Percentiles rank a stretch among this genome's conserved stretches.
Evolutionary conservation across 495 filamentous ascomycete genomes (phyloP).

Genomic region (Physcia stellaris): DNA sequence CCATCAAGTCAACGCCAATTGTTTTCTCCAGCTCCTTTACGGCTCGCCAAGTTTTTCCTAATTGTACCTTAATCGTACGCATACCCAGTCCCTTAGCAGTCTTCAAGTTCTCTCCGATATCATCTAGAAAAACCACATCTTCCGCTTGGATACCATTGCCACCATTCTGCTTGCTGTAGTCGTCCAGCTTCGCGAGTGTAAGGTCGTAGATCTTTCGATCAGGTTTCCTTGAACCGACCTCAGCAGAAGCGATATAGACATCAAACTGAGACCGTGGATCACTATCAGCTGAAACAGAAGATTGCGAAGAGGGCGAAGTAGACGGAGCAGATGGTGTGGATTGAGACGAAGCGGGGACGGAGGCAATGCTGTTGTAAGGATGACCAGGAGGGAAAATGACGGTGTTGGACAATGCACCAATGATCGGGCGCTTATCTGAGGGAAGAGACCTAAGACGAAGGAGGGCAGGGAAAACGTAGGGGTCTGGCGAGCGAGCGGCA

Average conservation of each 20-base stretch:
- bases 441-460: slow-evolving; percentile 38
- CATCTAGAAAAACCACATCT: slow-evolving; percentile 82
- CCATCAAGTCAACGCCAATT: slow-evolving; percentile 35
- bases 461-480: slow-evolving; percentile 79
- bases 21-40: slow-evolving; percentile 51
- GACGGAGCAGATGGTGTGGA: slow-evolving; percentile 1
- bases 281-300: too few relatives aligned
- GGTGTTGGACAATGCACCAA: slow-evolving; percentile 83
- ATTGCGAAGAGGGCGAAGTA: too few relatives aligned
- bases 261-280: slow-evolving; percentile 55
- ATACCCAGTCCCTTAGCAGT: slow-evolving; percentile 63
- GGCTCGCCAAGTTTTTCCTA: slow-evolving; percentile 68
- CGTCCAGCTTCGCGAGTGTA: slow-evolving; percentile 50
- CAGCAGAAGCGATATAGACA: slow-evolving; percentile 69
- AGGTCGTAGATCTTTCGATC: slow-evolving; percentile 67
- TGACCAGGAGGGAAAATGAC: slow-evolving; percentile 64
- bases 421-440: slow-evolving; percentile 35
- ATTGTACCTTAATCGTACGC: slow-evolving; percentile 65
- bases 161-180: slow-evolving; percentile 39
- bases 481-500: slow-evolving; percentile 54
- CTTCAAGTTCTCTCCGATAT: slow-evolving; percentile 90
- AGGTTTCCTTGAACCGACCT: slow-evolving; percentile 81
- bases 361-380: slow-evolving; percentile 30
- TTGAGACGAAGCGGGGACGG: slow-evolving; percentile 9
- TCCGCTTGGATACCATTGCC: slow-evolving; percentile 38